Evolutionary conservation across 148 eudicot species (phyloP), one percentile per base, ranked within the genome.

Genomic region (Nepenthes mirabilis): DNA sequence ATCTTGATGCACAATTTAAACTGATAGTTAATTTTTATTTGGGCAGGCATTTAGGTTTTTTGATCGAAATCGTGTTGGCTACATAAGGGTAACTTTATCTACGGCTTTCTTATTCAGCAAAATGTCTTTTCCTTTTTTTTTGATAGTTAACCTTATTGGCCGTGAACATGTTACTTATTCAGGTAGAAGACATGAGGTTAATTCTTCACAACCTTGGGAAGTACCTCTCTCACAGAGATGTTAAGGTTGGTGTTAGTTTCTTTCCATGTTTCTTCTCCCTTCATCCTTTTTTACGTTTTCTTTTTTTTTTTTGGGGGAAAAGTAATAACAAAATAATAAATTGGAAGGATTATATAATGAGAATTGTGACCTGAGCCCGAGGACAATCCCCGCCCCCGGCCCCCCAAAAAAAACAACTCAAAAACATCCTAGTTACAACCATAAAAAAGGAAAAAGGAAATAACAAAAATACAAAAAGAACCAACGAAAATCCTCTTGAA

Each of bases 41-140:
- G 55, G 23, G 14, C 94, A 91, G 98, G 98, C 98, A 54, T 93
- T 93, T 77, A 88, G 96, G 80, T 93, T 93, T 73, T 93, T 93
- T 78, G 98, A 93, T 61, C 79, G 98, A 47, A 88, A 93, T 68
- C 80, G 83, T 67, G 96, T 58, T 51, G 98, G 98, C 66, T 83
- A 88, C 76, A 63, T 93, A 65, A 82, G 95, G 88, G 98, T 93
- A 79, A 79, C 43, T 13, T 33, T 23, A 2, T 5, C 7, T 47
- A 55, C 33, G 54, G 5, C 2, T 3, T 3, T 48, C 9, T 43
- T 11, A 35, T 32, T 14, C 45, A 43, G 1, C 61, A 36, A 32
- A 23, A 23, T 23, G 23, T 23, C 23, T 23, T 36, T 37, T 3
- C 1, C 47, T 56, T 9, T 34, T 9, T 34, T 56, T 34, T 64